phyloP scores from a whole-genome alignment of 176 grass and related monocot species.

The Zea luxurians region DNA sequence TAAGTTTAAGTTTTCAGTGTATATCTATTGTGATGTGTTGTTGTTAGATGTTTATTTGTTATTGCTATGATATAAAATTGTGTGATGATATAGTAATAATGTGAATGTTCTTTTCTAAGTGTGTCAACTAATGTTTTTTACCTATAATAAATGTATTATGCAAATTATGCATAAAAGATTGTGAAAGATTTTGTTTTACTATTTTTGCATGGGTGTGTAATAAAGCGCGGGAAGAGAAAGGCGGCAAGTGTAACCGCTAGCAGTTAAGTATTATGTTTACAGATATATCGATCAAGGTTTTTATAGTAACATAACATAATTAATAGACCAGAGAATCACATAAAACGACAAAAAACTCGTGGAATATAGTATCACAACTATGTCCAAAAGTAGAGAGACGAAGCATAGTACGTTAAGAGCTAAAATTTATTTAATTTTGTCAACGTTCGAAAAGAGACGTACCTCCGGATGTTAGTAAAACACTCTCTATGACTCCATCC shows the following conservation, averaged over 20 bases:
- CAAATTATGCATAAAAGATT: background rate
- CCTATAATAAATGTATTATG: background rate
- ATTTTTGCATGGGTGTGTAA: background rate
- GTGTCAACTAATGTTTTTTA: background rate
- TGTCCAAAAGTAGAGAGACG: accelerated
- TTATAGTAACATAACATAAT: background rate
- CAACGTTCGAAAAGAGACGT: too few relatives aligned
- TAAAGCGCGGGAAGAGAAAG: background rate
- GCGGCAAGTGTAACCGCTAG: background rate
- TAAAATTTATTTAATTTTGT: background rate
- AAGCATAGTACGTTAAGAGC: background rate
- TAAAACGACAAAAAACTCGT: background rate
- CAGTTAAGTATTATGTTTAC: background rate
- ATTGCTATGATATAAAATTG: too few relatives aligned
- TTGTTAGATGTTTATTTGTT: background rate
- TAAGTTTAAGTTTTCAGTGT: background rate
- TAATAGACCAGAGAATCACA: background rate
- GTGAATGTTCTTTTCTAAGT: background rate
- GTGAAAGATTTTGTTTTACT: background rate
- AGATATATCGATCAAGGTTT: background rate
- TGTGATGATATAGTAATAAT: background rate
- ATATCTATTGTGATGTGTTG: background rate
- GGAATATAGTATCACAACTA: too few relatives aligned
- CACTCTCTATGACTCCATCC: too few relatives aligned
- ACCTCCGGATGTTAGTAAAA: too few relatives aligned